Conservation (phyloP, 352 stramenopile species). For the Globisporangium cylindrosporum region DNA sequence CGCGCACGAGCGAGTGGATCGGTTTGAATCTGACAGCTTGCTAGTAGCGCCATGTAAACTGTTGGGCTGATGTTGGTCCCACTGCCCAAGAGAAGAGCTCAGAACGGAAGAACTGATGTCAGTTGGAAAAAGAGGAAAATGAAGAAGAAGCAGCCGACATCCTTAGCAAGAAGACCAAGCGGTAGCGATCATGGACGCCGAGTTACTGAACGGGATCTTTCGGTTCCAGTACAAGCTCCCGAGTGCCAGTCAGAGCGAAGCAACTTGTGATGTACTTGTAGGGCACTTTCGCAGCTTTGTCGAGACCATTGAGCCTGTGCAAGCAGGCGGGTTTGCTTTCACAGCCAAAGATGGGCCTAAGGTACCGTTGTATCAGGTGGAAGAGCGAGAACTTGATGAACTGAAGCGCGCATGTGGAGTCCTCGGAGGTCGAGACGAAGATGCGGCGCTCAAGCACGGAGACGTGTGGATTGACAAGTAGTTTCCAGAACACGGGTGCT, state of each 20-base stretch:
- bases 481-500: constrained; percentile 3
- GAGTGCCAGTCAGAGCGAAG: not conserved
- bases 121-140: not conserved
- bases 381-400: constrained; percentile 19
- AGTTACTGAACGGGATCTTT: not conserved
- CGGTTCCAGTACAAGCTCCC: not conserved
- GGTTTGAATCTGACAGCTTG: not conserved
- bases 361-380: constrained; percentile 10
- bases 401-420: constrained; percentile 13
- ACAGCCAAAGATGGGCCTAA: constrained; percentile 7
- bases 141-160: not conserved
- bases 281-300: not conserved
- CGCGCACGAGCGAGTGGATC: not conserved
- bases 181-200: not conserved
- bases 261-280: not conserved
- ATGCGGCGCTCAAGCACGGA: not conserved
- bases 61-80: not conserved
- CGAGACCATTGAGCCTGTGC: not conserved
- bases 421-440: not conserved
- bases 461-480: constrained; percentile 3
- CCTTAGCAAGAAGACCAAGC: not conserved
- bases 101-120: not conserved
- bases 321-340: constrained; percentile 6
- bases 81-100: not conserved
- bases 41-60: not conserved